Base-by-base conservation (phyloP, 768 basidiomycete genomes). In the Russula brevipes region DNA sequence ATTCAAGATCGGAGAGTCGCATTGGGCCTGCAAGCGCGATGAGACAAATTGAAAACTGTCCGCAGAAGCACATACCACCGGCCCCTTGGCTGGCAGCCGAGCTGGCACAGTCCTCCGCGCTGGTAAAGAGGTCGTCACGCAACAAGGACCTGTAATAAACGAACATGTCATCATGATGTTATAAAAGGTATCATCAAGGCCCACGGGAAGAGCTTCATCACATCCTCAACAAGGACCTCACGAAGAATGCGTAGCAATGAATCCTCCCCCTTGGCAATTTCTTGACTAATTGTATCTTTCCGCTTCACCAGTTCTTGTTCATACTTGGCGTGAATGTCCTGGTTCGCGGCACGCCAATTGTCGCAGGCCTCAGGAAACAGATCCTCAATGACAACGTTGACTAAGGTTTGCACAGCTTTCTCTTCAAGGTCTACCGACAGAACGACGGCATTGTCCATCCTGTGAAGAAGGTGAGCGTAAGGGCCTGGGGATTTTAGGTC, bases 371-470 rank as follows among this genome's bases (percentile, higher is more conserved):
- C 56, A 14, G 57, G 61, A 16, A 58, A 63, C 46, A 30, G n/a
- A 12, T 45, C 51, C 5, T 24, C 42, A 14, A 63, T 5, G 6
- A 12, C 55, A 7, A 58, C n/a, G 14, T 14, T 2, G 16, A 53
- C 33, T 12, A 63, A 24, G 1, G 44, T 57, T 17, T 63, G 10
- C 33, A 58, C 16, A 24, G 60, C 54, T 2, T 36, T 35, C 54
- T 50, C 54, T 31, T 56, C 60, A 5, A 61, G 61, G 19, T 35
- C 14, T 53, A 57, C 55, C 7, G 61, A 57, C 17, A 63, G 30
- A 39, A 52, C 35, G 7, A 63, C 8, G 4, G 56, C 8, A 39
- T 35, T 53, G 35, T 57, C 39, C 42, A 31, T 57, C 17, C 61
- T 63, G 60, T 36, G 10, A 17, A 56, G 44, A 44, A 5, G 8